These are phyloP conservation scores for Teunomyces pallodes DNA, from an alignment of 805 yeast species.

Conservation along the genomic window DNA sequence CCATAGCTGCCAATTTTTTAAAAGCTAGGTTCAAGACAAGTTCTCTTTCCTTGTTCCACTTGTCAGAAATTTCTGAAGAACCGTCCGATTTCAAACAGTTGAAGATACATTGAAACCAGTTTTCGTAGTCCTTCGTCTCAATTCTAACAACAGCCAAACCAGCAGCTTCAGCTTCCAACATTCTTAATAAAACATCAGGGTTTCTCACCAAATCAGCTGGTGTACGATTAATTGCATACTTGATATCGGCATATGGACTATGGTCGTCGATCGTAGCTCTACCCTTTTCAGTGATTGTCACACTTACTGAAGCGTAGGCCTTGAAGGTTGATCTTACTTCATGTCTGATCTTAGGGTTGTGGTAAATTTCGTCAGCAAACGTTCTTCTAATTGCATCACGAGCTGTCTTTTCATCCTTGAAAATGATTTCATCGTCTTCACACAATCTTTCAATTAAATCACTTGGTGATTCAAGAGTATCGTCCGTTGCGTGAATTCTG, in stretches of 20 bases:
- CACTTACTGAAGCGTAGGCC: constrained; percentile 64
- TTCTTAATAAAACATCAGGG: constrained; percentile 83
- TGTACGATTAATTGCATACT: constrained; percentile 81
- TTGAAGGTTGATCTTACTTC: constrained; percentile 63
- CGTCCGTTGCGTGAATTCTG: constrained; percentile 71
- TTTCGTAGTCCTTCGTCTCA: constrained; percentile 43
- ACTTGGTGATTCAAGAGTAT: constrained; percentile 58
- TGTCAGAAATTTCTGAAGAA: constrained; percentile 66
- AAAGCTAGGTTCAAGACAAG: constrained; percentile 65
- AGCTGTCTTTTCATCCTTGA: constrained; percentile 59
- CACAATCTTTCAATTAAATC: constrained; percentile 51
- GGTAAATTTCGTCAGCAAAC: constrained; percentile 74
- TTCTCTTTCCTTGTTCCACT: constrained; percentile 81
- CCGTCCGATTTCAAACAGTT: constrained; percentile 71
- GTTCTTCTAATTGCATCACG: constrained; percentile 70
- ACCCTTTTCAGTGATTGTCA: constrained; percentile 75
- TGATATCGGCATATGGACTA: constrained; percentile 83
- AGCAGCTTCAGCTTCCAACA: constrained; percentile 85
- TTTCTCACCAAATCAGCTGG: constrained; percentile 67
- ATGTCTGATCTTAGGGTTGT: constrained; percentile 76
- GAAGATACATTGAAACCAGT: constrained; percentile 43
- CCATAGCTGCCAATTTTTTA: constrained; percentile 61
- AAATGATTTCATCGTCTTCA: constrained; percentile 49
- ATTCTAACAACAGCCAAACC: constrained; percentile 71
- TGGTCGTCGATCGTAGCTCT: constrained; percentile 69